A percentile compares a stretch with the other conserved stretches of the same genome.
Evolutionary conservation across 805 yeast genomes (phyloP).

Genomic region (Yarrowia divulgata): DNA sequence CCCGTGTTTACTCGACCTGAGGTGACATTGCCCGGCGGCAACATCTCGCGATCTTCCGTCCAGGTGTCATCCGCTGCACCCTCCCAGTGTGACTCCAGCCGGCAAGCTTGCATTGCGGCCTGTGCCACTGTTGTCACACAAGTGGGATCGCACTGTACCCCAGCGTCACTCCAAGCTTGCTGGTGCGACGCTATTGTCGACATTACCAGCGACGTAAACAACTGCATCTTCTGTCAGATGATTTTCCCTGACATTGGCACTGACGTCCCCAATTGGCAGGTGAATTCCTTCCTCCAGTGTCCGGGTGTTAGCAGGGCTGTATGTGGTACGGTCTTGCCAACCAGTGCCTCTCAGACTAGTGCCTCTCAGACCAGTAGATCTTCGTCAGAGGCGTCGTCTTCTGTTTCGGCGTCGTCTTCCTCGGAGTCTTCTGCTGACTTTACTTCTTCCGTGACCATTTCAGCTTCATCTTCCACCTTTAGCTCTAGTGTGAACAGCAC

Average conservation of each 20-base stretch:
- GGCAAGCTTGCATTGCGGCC: background rate
- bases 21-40: conserved; percentile 1
- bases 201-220: background rate
- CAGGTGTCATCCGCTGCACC: background rate
- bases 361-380: background rate
- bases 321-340: conserved; percentile 6
- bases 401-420: background rate
- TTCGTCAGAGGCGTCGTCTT: background rate
- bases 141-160: too few relatives aligned
- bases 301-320: conserved; percentile 1
- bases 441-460: background rate
- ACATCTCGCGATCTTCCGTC: background rate
- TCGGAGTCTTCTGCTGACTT: background rate
- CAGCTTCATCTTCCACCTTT: background rate
- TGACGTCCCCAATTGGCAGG: background rate
- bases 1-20: conserved; percentile 1
- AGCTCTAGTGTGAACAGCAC: conserved; percentile 8
- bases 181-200: background rate
- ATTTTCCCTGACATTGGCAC: background rate
- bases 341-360: background rate
- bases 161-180: background rate
- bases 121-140: background rate
- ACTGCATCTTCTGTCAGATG: conserved; percentile 1
- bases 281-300: background rate
- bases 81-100: background rate